Conservation (phyloP, 257 asterid species). For the Mentha longifolia region DNA sequence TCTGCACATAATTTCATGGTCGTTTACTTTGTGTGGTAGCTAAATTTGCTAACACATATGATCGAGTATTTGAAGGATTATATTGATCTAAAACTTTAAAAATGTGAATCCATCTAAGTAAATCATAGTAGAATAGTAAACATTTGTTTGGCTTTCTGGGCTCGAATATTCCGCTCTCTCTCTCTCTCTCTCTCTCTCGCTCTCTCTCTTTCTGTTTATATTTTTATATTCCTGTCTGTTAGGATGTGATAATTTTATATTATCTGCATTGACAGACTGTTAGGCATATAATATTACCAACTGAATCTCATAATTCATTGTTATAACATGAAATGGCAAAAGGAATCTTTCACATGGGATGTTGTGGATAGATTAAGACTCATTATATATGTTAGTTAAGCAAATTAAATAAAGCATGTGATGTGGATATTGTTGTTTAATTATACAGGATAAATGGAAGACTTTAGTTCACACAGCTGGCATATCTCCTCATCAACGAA, state of each 20-base stretch:
- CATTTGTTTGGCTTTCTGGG: not conserved
- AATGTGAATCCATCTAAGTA: too few relatives aligned
- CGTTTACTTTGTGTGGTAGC: not conserved
- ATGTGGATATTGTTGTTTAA: conserved; percentile 20
- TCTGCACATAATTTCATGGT: not conserved
- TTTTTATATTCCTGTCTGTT: conserved; percentile 18
- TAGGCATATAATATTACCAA: conserved; percentile 32
- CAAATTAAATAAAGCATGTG: conserved; percentile 28
- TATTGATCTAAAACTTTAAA: too few relatives aligned
- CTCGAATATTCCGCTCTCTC: conserved; percentile 1
- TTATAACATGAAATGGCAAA: conserved; percentile 34
- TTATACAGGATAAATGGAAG: conserved; percentile 87
- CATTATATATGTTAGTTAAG: conserved; percentile 20
- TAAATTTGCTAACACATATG: too few relatives aligned
- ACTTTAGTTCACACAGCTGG: conserved; percentile 91
- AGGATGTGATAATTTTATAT: conserved; percentile 9
- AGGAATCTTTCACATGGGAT: conserved; percentile 41
- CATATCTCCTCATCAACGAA: conserved; percentile 88
- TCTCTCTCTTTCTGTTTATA: not conserved
- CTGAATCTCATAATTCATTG: conserved; percentile 34
- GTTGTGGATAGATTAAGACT: conserved; percentile 18
- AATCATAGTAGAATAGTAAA: too few relatives aligned
- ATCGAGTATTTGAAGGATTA: too few relatives aligned
- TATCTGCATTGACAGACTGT: conserved; percentile 41
- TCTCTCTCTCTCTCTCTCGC: not conserved